Base-by-base conservation (phyloP, 768 basidiomycete species). In the Leccinum longicurvipes region DNA sequence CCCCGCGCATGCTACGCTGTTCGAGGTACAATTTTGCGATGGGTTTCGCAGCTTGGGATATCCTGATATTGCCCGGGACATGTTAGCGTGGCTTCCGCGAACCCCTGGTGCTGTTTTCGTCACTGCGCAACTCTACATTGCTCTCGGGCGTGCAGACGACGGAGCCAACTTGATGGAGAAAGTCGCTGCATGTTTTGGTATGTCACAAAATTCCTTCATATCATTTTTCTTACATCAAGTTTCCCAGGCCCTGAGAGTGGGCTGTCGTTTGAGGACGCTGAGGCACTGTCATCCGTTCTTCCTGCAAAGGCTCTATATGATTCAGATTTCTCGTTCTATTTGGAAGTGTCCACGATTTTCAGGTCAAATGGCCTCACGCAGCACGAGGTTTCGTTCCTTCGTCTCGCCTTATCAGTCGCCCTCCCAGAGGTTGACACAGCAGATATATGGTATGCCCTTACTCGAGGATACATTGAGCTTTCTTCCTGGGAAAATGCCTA, bases 401-500 rank as follows among this genome's bases (percentile, higher is more conserved):
- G 86, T 60, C 76, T 92, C 31, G 92, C 95, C 10, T 78, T 97
- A 56, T 86, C 87, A n/a, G 80, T 80, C 50, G 84, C 84, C 6
- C 77, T 81, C 19, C 61, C 71, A 28, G 79, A 75, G 19, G 71
- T 72, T 17, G 82, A 87, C 59, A 83, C 82, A 10, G 76, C 81
- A 46, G 77, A 84, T n/a, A 71, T 98, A 23, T 96, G 94, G 93
- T 79, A 77, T 58, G 86, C 77, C 55, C 76, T 94, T 19, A 90
- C 89, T 70, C 82, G 85, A 65, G 89, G 89, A 27, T 81, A 86
- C 51, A 83, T 82, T 19, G 86, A 89, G 47, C 74, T 91, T 41
- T 84, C 81, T 6, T 74, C 80, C 59, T 97, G 87, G 72, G 92
- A 95, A 63, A 87, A 93, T 63, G 96, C 97, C 2, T 98, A 98